Evolutionary conservation across 23 red algal species (phyloP).

Genomic region (Gracilaria gracilis): DNA sequence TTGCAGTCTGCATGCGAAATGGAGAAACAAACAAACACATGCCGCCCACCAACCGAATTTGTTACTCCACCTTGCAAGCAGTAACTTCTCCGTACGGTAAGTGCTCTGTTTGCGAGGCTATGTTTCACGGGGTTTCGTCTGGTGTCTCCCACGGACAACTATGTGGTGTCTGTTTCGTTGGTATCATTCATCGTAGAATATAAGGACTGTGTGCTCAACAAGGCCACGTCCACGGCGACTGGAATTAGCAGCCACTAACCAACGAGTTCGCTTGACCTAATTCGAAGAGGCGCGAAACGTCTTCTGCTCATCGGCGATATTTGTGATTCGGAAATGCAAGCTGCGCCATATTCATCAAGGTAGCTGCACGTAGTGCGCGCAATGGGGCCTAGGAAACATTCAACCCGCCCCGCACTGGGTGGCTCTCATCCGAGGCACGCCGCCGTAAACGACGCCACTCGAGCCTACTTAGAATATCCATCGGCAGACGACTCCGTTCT

Average conservation of each 20-base stretch:
- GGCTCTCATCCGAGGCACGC: background rate
- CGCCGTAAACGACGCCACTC: constrained; percentile 12
- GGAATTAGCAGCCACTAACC: constrained; percentile 18
- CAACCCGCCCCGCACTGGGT: background rate
- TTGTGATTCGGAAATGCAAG: background rate
- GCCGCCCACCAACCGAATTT: constrained; percentile 69
- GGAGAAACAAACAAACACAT: constrained; percentile 72
- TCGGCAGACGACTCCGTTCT: constrained; percentile 3
- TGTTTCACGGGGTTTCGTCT: constrained; percentile 50
- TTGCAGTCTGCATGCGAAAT: constrained; percentile 35
- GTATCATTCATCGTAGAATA: constrained; percentile 37
- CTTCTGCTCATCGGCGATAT: background rate
- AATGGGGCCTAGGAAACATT: constrained; percentile 30
- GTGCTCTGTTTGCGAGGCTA: constrained; percentile 57
- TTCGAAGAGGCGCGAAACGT: constrained; percentile 14
- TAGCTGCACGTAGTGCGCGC: background rate
- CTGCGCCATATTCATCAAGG: background rate
- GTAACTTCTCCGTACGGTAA: constrained; percentile 38
- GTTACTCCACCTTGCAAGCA: constrained; percentile 49
- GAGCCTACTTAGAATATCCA: constrained; percentile 20
- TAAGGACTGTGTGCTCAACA: background rate
- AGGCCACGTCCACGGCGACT: constrained; percentile 5
- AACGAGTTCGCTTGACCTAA: background rate
- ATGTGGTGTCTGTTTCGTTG: constrained; percentile 61
- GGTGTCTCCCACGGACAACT: constrained; percentile 56